Percentiles rank a stretch among this genome's conserved stretches.
Conservation (phyloP, 2,329 filamentous ascomycete genomes). For the Pyricularia pennisetigena region DNA sequence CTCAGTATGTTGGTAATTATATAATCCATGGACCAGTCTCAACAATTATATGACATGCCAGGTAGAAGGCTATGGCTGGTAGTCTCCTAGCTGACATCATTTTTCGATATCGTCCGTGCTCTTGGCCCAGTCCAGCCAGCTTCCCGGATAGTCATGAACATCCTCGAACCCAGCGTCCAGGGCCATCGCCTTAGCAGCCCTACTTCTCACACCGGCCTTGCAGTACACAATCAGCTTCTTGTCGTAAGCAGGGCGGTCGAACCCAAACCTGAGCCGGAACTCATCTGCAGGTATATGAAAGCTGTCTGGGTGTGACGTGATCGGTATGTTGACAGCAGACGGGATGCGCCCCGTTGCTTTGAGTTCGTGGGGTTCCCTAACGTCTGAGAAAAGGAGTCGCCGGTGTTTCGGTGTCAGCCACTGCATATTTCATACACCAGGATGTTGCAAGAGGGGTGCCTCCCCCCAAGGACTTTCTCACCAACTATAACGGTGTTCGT, state of each 20-base stretch:
- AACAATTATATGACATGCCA: too few relatives aligned
- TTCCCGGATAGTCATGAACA: conserved; percentile 64
- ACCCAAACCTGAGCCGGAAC: conserved; percentile 77
- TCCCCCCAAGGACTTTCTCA: conserved; percentile 12
- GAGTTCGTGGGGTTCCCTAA: conserved; percentile 64
- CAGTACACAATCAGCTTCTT: conserved; percentile 76
- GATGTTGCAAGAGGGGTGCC: not conserved
- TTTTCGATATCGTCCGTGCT: conserved; percentile 45
- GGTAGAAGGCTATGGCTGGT: not conserved
- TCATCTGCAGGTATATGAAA: conserved; percentile 68
- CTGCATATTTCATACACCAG: not conserved
- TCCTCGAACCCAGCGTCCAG: conserved; percentile 63
- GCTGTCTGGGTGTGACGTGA: conserved; percentile 67
- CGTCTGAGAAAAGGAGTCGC: conserved; percentile 35
- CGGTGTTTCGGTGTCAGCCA: not conserved
- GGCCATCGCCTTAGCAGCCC: conserved; percentile 68
- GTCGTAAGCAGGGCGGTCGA: conserved; percentile 50
- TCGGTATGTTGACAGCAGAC: conserved; percentile 70
- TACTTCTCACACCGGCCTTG: conserved; percentile 78
- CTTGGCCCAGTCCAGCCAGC: conserved; percentile 73
- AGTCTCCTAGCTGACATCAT: not conserved
- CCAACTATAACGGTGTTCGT: conserved; percentile 35
- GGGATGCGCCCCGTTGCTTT: conserved; percentile 62
- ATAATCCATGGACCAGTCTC: too few relatives aligned
- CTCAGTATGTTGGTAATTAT: not conserved